phyloP scores from a whole-genome alignment of 2,329 filamentous ascomycete species.

The Claviceps sp. region DNA sequence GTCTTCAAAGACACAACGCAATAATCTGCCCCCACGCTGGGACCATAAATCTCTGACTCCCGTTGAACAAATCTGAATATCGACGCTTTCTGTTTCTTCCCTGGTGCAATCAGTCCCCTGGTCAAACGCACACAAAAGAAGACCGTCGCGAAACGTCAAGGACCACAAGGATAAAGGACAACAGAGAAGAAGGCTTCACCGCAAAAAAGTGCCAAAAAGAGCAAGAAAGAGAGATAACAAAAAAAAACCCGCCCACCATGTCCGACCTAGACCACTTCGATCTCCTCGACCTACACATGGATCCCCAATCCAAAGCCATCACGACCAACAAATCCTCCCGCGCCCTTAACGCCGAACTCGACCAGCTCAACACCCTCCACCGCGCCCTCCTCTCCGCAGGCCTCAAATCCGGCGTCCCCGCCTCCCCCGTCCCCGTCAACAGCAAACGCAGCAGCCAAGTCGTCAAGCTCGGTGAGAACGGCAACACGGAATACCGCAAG shows the following conservation, averaged over 20 bases:
- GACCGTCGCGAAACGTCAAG: neutral
- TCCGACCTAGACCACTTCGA: slow-evolving; percentile 62
- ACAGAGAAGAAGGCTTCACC: neutral
- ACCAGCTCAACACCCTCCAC: slow-evolving; percentile 67
- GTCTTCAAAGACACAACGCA: too few relatives aligned
- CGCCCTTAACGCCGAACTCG: slow-evolving; percentile 50
- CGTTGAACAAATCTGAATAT: too few relatives aligned
- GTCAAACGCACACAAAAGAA: neutral
- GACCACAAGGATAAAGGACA: neutral
- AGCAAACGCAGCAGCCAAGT: slow-evolving; percentile 83
- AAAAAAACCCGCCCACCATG: slow-evolving; percentile 22
- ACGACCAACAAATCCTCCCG: slow-evolving; percentile 31
- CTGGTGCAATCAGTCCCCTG: too few relatives aligned
- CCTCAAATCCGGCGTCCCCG: slow-evolving; percentile 53
- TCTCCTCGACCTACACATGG: slow-evolving; percentile 67
- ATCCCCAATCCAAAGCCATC: slow-evolving; percentile 70
- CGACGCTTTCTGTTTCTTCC: too few relatives aligned
- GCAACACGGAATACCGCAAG: slow-evolving; percentile 74
- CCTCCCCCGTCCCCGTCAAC: slow-evolving; percentile 81
- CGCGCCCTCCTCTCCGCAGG: slow-evolving; percentile 50
- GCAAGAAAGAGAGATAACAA: neutral
- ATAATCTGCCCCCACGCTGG: too few relatives aligned
- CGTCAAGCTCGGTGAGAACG: slow-evolving; percentile 78
- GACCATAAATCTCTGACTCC: too few relatives aligned
- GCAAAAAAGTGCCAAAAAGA: neutral